Evolutionary conservation across 208 protist species (phyloP).

Genomic region (Trypanosoma theileri): DNA sequence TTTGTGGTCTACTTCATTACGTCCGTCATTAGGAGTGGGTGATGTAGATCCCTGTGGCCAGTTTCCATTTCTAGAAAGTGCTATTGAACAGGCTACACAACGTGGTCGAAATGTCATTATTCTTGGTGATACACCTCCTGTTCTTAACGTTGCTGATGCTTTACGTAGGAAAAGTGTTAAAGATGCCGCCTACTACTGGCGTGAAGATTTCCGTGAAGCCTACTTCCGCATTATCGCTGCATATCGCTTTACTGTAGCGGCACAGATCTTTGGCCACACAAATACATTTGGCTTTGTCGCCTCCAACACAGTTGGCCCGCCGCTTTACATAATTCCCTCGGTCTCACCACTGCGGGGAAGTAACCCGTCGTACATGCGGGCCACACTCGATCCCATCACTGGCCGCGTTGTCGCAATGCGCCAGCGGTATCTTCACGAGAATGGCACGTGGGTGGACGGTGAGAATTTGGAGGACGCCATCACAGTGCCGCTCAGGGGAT

Average conservation of each 20-base stretch:
- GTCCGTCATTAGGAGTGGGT: conserved; percentile 36
- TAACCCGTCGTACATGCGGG: conserved; percentile 68
- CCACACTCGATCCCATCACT: conserved; percentile 39
- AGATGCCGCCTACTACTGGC: conserved; percentile 49
- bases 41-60: conserved; percentile 73
- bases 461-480: conserved; percentile 18
- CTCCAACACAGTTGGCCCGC: conserved; percentile 29
- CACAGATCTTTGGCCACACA: conserved; percentile 76
- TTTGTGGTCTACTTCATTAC: conserved; percentile 58
- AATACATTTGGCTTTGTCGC: conserved; percentile 55
- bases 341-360: conserved; percentile 67
- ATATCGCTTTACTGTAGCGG: conserved; percentile 46
- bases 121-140: conserved; percentile 69
- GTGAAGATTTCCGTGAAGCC: conserved; percentile 39
- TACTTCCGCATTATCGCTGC: conserved; percentile 55
- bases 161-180: conserved; percentile 28
- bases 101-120: conserved; percentile 62
- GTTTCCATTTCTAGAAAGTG: conserved; percentile 60
- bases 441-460: conserved; percentile 45
- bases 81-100: conserved; percentile 39
- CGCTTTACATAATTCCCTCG: conserved; percentile 55
- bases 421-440: conserved; percentile 47
- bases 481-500: not conserved
- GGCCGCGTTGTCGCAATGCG: conserved; percentile 36
- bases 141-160: conserved; percentile 44